phyloP scores from a whole-genome alignment of 2,329 filamentous ascomycete species.

The Phaeosphaeriaceae sp. region DNA sequence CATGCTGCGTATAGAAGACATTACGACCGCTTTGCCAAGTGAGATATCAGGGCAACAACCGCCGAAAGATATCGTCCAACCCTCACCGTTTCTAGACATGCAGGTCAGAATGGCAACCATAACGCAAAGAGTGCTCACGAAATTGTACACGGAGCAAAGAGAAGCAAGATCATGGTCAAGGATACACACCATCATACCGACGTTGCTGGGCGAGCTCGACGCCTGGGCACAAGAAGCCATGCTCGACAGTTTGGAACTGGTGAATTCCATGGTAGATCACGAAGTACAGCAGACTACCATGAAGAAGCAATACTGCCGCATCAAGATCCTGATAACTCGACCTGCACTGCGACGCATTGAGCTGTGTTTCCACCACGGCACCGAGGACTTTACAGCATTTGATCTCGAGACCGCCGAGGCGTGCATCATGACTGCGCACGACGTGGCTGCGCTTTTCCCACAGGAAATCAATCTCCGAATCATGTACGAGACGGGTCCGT shows the following conservation, averaged over 20 bases:
- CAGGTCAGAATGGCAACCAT: constrained; percentile 7
- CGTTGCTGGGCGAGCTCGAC: constrained; percentile 33
- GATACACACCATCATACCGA: constrained; percentile 33
- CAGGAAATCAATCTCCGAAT: constrained; percentile 16
- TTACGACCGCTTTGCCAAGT: constrained; percentile 32
- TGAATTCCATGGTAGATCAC: not conserved
- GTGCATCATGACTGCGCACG: constrained; percentile 42
- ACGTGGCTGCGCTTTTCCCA: constrained; percentile 37
- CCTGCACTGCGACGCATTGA: constrained; percentile 47
- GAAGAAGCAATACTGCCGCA: constrained; percentile 38
- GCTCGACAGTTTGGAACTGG: not conserved
- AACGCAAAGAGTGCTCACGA: constrained; percentile 16
- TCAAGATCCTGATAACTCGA: constrained; percentile 42
- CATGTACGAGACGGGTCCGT: constrained; percentile 35
- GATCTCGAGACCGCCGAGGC: constrained; percentile 35
- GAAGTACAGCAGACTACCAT: constrained; percentile 21
- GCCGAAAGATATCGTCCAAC: not conserved
- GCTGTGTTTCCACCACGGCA: constrained; percentile 32
- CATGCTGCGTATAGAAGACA: constrained; percentile 35
- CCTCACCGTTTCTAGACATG: constrained; percentile 9
- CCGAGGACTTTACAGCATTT: constrained; percentile 29
- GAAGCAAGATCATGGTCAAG: constrained; percentile 37
- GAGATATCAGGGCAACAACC: not conserved
- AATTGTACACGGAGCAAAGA: constrained; percentile 39
- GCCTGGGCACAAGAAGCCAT: constrained; percentile 29